Conservation (phyloP, 768 basidiomycete species). For the Gloeophyllum trabeum region DNA sequence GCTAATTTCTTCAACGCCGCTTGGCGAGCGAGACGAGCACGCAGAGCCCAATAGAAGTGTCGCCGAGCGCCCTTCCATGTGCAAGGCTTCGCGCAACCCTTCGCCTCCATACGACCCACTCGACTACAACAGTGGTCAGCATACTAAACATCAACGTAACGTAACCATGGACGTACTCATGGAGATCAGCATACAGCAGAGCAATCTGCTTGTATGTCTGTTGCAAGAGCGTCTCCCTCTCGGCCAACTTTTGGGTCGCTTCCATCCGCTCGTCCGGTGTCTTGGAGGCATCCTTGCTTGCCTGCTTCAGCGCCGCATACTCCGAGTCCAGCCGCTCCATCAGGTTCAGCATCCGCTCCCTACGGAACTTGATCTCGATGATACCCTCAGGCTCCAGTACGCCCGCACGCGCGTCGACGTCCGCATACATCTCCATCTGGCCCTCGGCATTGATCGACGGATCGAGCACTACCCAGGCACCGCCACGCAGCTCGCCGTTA, state of each 20-base stretch:
- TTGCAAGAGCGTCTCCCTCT: conserved; percentile 69
- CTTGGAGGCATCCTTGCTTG: conserved; percentile 65
- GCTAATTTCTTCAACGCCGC: conserved; percentile 50
- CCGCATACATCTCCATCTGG: conserved; percentile 99
- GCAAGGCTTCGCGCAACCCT: conserved; percentile 81
- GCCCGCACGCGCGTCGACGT: conserved; percentile 91
- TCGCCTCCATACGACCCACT: conserved; percentile 93
- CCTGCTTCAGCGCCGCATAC: conserved; percentile 73
- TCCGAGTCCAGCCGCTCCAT: conserved; percentile 91
- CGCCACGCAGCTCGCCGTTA: conserved; percentile 96
- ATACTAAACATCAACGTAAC: conserved; percentile 3
- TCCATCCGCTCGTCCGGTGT: conserved; percentile 63
- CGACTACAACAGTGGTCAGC: conserved; percentile 41
- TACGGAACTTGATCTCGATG: conserved; percentile 95
- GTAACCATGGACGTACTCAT: conserved; percentile 56
- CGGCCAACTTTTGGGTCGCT: conserved; percentile 56
- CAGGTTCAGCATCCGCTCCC: conserved; percentile 78
- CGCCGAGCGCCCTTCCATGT: conserved; percentile 86
- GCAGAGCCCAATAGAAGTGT: conserved; percentile 89
- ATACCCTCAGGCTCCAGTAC: conserved; percentile 96
- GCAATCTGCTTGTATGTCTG: conserved; percentile 94
- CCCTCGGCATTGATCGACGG: conserved; percentile 86
- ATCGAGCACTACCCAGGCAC: conserved; percentile 98
- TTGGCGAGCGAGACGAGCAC: conserved; percentile 68
- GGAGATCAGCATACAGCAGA: conserved; percentile 89